Conservation (phyloP, 164 flowering plant genomes). For the Euptelea pleiosperma region DNA sequence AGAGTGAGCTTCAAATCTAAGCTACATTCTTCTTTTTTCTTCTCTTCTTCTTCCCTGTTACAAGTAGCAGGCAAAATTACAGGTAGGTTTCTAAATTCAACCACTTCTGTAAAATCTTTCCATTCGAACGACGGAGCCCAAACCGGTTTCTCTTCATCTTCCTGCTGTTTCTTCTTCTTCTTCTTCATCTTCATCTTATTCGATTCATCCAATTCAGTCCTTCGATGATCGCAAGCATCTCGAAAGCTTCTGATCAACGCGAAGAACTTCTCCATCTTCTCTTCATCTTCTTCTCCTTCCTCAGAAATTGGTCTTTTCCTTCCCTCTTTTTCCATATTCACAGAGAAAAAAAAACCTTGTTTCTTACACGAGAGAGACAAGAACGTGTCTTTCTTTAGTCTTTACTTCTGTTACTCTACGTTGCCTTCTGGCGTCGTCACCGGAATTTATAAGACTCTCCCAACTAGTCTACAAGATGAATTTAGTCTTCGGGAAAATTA, state of each 20-base stretch:
- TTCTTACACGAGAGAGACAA: no score
- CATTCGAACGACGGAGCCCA: constrained; percentile 6
- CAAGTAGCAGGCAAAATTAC: no score
- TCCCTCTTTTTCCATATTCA: neutral
- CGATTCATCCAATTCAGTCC: constrained; percentile 9
- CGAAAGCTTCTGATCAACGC: constrained; percentile 26
- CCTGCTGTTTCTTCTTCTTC: constrained; percentile 1
- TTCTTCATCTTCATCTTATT: constrained; percentile 4
- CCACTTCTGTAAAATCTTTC: neutral
- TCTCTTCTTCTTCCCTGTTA: no score
- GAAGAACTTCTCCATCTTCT: constrained; percentile 41
- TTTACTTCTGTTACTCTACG: no score
- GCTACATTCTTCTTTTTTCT: no score
- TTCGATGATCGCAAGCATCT: constrained; percentile 21
- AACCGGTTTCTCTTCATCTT: neutral
- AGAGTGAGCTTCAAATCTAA: no score
- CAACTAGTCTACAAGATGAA: no score
- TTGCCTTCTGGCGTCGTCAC: no score
- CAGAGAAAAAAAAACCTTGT: no score
- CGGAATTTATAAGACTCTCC: no score
- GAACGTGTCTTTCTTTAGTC: no score
- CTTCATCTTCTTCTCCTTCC: constrained; percentile 31
- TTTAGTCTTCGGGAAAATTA: no score
- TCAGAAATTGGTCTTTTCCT: neutral
- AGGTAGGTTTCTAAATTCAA: neutral